Base-by-base conservation (phyloP, 2,329 filamentous ascomycete species). In the Sclerotiophoma versabilis region DNA sequence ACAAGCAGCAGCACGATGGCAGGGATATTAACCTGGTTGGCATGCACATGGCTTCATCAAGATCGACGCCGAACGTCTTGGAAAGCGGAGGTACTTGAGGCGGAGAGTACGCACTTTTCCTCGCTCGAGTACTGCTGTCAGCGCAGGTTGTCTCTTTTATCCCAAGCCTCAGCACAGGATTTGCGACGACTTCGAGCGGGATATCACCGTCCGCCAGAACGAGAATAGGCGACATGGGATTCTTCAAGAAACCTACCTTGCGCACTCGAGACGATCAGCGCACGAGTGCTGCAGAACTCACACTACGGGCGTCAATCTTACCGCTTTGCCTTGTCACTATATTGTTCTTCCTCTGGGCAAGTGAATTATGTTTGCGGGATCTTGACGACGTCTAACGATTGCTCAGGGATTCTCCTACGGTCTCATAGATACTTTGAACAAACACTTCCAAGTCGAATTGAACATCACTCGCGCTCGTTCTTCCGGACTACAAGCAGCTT, bases 241-340 rank as follows among this genome's bases (percentile, higher is more conserved):
- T 74, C 49, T 71, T 74, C 54, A 66, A 68, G 51, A 67, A 49
- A 44, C 62, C 64, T 15, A 64, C 59, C 22, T 58, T 75, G 34
- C 71, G 67, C 50, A 64, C 63, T 37, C 65, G 69, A 50, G 70
- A 75, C 48, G 74, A 77, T 50, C 72, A 78, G 65, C 75, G 81
- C 48, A 85, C 83, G 3, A 79, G 75, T 19, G 83, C 83, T 17
- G 79, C 83, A n/a, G 81, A 89, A 71, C 77, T 91, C 58, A 90
- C 87, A 0, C 70, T 90, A 25, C 79, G 85, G 46, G 81, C 89
- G 65, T 91, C 87, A 11, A 79, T 91, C 47, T 83, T 83, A 62
- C 89, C 88, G 3, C 80, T 91, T 38, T 77, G 79, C 49, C 80
- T 92, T 4, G 88, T 91, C 45, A 88, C 85, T 0, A 76, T 86